Percentiles rank a stretch among this genome's conserved stretches.
phyloP scores from a whole-genome alignment of 139 green algal genomes.

The Deuterostichococcus epilithicus region DNA sequence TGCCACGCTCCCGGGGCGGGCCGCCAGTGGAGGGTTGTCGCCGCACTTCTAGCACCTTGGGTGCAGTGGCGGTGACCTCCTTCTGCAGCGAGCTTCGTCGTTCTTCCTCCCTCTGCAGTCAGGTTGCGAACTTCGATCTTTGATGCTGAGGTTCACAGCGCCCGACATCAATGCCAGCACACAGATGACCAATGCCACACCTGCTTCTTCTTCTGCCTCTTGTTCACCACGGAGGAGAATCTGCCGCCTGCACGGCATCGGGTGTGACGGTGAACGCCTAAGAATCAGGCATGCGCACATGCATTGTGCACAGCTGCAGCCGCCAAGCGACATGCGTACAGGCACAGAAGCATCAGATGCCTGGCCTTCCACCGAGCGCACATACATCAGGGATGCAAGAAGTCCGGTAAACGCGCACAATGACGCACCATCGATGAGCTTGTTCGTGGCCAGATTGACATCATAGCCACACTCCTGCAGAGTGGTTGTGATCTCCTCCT shows the following conservation, averaged over 20 bases:
- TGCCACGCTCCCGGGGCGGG: neutral
- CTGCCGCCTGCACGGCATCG: neutral
- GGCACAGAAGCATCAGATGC: no score
- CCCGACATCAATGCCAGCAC: no score
- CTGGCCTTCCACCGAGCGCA: no score
- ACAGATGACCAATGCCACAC: neutral
- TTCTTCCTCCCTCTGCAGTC: neutral
- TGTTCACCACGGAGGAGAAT: neutral
- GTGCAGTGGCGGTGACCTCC: neutral
- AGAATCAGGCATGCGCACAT: no score
- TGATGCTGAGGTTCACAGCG: no score
- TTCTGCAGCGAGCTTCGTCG: neutral
- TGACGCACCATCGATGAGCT: constrained; percentile 15
- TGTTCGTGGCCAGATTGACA: constrained; percentile 35
- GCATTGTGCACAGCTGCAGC: neutral
- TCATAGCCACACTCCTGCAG: constrained; percentile 35
- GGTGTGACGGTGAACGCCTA: no score
- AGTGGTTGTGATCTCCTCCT: constrained; percentile 35
- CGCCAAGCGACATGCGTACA: no score
- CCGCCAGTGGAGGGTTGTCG: neutral
- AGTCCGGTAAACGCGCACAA: no score
- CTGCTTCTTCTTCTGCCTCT: neutral
- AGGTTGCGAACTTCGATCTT: no score
- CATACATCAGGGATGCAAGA: no score
- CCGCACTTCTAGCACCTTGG: neutral